A percentile compares a stretch with the other conserved stretches of the same genome.
Conservation (phyloP, 352 stramenopile genomes). For the Pythium aristosporum region DNA sequence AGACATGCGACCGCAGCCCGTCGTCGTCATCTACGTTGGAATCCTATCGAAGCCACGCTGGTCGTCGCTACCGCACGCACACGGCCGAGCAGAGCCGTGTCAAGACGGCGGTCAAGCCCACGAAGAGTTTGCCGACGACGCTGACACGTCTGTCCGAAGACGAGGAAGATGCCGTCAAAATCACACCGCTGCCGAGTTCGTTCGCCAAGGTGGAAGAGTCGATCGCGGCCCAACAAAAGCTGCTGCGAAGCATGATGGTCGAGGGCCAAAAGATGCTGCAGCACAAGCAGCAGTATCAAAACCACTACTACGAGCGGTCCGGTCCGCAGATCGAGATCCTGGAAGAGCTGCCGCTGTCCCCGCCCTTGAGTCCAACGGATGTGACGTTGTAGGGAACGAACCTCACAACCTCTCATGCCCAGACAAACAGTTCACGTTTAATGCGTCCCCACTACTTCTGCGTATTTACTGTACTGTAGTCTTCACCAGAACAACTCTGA, state of each 20-base stretch:
- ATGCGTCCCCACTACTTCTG: no score
- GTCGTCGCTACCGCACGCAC: slow-evolving; percentile 16
- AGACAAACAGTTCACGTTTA: no score
- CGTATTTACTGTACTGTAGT: no score
- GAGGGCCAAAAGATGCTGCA: slow-evolving; percentile 64
- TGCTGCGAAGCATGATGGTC: slow-evolving; percentile 73
- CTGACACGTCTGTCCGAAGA: slow-evolving; percentile 25
- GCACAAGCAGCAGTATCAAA: slow-evolving; percentile 22
- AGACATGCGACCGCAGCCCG: slow-evolving; percentile 3
- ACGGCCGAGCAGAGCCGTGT: slow-evolving; percentile 17
- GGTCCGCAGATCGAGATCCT: no score
- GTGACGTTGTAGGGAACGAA: slow-evolving; percentile 12
- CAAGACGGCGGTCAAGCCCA: slow-evolving; percentile 15
- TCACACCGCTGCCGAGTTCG: slow-evolving; percentile 52
- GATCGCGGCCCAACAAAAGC: slow-evolving; percentile 68
- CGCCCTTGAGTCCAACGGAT: slow-evolving; percentile 10
- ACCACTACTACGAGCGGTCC: slow-evolving; percentile 8
- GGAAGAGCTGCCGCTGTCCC: slow-evolving; percentile 23
- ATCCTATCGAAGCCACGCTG: background rate
- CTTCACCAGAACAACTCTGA: no score
- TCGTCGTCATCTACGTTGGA: background rate
- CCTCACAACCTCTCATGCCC: no score
- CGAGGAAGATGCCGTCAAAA: slow-evolving; percentile 31
- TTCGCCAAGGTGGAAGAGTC: slow-evolving; percentile 76
- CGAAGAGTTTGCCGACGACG: slow-evolving; percentile 13